Base-by-base conservation (phyloP, 257 asterid species). In the Fraxinus americana region DNA sequence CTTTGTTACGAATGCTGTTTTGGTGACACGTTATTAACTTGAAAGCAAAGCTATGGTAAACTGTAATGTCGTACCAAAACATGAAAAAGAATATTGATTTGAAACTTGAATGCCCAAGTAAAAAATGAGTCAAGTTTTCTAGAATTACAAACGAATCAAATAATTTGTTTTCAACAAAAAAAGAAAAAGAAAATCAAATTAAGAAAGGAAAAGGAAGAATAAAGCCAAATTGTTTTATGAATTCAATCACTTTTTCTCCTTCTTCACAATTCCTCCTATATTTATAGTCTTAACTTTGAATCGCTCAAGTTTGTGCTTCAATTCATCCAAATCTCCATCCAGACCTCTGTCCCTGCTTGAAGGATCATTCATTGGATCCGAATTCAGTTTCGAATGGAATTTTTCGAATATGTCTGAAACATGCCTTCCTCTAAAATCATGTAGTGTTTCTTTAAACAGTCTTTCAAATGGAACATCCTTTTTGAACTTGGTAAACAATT, bases 371-470 rank as follows among this genome's bases (percentile, higher is more conserved):
- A 7, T 0, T 9, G 67, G 16, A 23, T 21, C 32, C 14, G 32
- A 21, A 23, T 63, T 21, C 68, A 63, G 2, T 63, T 63, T 63
- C 0, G 68, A 25, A 54, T 34, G 6, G 16, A 84, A 16, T 68
- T 78, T 86, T 43, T 82, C 82, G 67, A 87, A n/a, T 78, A 52
- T 19, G 13, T 67, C 38, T 6, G 75, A 57, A 63, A 69, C 85
- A 21, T 5, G 50, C 17, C 23, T 45, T 23, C 71, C 50, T 13
- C 34, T 34, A 0, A 81, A 67, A 41, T 83, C 85, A n/a, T 78
- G 79, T 54, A 75, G 38, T 19, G 23, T 70, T 45, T 84, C 74
- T 68, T 72, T 41, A 2, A 78, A n/a, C 4, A 19, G 4, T 74
- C 67, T 34, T 25, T 79, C 85, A 12, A 76, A 45, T 0, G 67